A percentile compares a stretch with the other conserved stretches of the same genome.
phyloP scores from a whole-genome alignment of 805 yeast species.

The Starmerella apis region DNA sequence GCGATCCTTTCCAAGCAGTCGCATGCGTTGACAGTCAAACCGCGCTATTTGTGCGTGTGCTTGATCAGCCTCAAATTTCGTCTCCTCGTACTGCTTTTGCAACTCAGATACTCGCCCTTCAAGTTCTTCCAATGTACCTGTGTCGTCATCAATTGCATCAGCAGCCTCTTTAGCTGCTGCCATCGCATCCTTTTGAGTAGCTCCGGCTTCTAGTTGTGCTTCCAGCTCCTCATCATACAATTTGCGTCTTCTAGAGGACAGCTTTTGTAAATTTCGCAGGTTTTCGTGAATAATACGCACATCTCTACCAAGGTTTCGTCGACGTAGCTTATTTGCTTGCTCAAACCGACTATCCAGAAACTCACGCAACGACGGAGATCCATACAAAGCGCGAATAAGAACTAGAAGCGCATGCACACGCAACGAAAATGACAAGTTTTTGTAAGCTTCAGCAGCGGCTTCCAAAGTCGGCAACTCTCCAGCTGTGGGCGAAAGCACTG shows the following conservation, averaged over 20 bases:
- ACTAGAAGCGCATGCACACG: conserved; percentile 52
- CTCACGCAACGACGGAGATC: conserved; percentile 48
- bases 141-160: conserved; percentile 4
- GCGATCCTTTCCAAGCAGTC: conserved; percentile 70
- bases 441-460: conserved; percentile 47
- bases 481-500: conserved; percentile 44
- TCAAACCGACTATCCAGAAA: conserved; percentile 63
- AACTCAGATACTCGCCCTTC: conserved; percentile 31
- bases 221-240: conserved; percentile 9
- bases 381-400: conserved; percentile 51
- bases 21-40: conserved; percentile 63
- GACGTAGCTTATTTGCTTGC: conserved; percentile 48
- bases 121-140: conserved; percentile 12
- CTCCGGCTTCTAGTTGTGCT: conserved; percentile 1
- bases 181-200: conserved; percentile 15
- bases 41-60: conserved; percentile 46
- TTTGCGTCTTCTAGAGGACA: not conserved
- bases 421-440: conserved; percentile 41
- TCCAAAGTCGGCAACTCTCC: conserved; percentile 36
- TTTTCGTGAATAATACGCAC: conserved; percentile 44
- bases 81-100: conserved; percentile 35
- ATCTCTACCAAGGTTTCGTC: conserved; percentile 54
- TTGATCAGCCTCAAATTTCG: conserved; percentile 41
- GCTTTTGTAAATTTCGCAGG: conserved; percentile 28
- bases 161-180: conserved; percentile 9